phyloP scores from a whole-genome alignment of 1,284 basidiomycete genomes.

The Rhodofomes roseus region DNA sequence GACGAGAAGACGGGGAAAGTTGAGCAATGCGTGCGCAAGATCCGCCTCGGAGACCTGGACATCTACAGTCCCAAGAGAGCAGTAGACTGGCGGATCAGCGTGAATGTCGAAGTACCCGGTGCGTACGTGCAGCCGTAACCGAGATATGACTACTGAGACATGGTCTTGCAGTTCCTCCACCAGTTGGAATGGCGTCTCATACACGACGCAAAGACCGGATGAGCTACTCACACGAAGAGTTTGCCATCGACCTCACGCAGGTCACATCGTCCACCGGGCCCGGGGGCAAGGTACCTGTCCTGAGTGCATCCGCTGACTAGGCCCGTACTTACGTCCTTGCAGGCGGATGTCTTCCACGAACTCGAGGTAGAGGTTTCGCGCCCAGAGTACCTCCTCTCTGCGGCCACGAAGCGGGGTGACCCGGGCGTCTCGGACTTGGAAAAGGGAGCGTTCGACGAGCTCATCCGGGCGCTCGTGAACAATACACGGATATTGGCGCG shows the following conservation, averaged over 20 bases:
- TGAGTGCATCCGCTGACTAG: neutral
- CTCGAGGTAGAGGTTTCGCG: constrained; percentile 70
- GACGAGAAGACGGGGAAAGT: constrained; percentile 73
- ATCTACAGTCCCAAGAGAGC: constrained; percentile 78
- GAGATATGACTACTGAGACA: neutral
- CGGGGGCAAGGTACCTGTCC: constrained; percentile 39
- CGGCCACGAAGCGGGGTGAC: constrained; percentile 58
- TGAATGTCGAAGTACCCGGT: constrained; percentile 83
- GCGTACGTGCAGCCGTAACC: constrained; percentile 24
- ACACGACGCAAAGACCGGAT: constrained; percentile 86
- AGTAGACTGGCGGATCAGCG: constrained; percentile 91
- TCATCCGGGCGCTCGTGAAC: constrained; percentile 80
- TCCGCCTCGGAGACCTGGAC: constrained; percentile 85
- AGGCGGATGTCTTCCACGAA: constrained; percentile 67
- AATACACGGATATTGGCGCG: constrained; percentile 72
- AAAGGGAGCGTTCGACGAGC: constrained; percentile 72
- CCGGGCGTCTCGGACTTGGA: constrained; percentile 54
- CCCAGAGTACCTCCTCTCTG: constrained; percentile 53
- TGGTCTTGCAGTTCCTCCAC: constrained; percentile 46
- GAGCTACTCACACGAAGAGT: constrained; percentile 91
- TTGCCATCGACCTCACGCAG: constrained; percentile 91
- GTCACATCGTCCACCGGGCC: constrained; percentile 58
- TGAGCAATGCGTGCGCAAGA: constrained; percentile 71
- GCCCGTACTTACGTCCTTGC: neutral
- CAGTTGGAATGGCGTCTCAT: constrained; percentile 52